Evolutionary conservation across 2,329 filamentous ascomycete species (phyloP), one percentile per base, ranked within the genome.

Genomic region (Diaporthe vaccinii): DNA sequence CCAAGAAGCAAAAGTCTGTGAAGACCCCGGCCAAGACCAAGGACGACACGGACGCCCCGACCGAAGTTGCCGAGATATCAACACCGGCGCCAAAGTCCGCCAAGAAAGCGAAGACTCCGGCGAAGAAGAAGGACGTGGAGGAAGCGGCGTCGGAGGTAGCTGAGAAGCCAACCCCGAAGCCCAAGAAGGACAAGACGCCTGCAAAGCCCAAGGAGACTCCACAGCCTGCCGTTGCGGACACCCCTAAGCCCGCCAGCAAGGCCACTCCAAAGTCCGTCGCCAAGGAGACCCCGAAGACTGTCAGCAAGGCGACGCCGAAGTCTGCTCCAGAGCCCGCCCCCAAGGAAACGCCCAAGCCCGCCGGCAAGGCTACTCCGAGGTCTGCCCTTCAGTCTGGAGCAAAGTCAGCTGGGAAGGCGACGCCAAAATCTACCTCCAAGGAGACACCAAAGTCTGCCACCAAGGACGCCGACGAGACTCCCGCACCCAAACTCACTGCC

Each of bases 1-100:
- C 75, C 41, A 76, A 76, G 62, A 76, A 75, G 59, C 75, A 76
- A 41, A 76, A 74, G 59, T 69, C 67, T 31, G 75, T 71, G 58
- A 75, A 73, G 70, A 76, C 65, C 14, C 58, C 74, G 28, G 59
- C 72, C 49, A 74, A 71, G 25, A 22, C 67, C 34, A 62, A 74
- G 44, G 69, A 68, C 20, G 61, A 34, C 36, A 41, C 53, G 62
- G 70, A 75, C 39, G 15, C 61, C 17, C 53, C 61, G 31, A 51
- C 59, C 46, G 62, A 73, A 31, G 71, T 22, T 22, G 31, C 44
- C 28, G 68, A 74, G 25, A n/a, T 20, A 20, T 70, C 72, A 14
- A 70, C 62, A 14, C 62, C 72, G 59, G 72, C 51, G 34, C 59
- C 75, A 6, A 76, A 72, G 75, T 65, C 61, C 17, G n/a, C 72